Evolutionary conservation across 768 basidiomycete genomes (phyloP).

Genomic region (Chlorophyllum brunneum): DNA sequence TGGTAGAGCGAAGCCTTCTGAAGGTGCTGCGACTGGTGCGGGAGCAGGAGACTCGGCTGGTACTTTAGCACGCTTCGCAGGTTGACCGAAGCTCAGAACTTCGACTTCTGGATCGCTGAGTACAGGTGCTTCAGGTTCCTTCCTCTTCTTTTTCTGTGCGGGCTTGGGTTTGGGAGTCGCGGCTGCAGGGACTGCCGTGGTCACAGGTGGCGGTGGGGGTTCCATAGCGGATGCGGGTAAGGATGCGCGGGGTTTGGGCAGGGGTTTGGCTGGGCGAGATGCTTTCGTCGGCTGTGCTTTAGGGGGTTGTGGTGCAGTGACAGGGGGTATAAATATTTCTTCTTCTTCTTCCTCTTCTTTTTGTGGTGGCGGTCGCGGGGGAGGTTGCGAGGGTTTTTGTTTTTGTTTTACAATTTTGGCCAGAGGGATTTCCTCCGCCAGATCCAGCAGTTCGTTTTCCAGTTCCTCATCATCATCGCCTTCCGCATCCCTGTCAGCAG

Average conservation of each 20-base stretch:
- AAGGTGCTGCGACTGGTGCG: neutral
- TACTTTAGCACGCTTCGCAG: conserved; percentile 8
- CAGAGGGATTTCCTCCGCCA: conserved; percentile 12
- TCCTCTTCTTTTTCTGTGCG: conserved; percentile 6
- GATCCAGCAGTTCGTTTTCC: conserved; percentile 32
- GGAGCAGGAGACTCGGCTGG: neutral
- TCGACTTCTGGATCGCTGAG: conserved; percentile 6
- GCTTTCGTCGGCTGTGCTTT: conserved; percentile 27
- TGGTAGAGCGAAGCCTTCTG: conserved; percentile 12
- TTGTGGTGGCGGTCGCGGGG: conserved; percentile 4
- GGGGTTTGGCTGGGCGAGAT: conserved; percentile 24
- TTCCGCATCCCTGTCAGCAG: conserved; percentile 27
- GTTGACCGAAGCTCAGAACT: conserved; percentile 6
- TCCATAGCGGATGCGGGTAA: conserved; percentile 11
- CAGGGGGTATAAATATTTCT: conserved; percentile 25
- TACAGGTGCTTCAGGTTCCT: neutral
- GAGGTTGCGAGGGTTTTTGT: conserved; percentile 8
- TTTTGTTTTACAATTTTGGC: conserved; percentile 17
- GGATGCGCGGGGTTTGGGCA: conserved; percentile 18
- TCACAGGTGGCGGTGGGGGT: conserved; percentile 21
- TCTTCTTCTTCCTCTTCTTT: conserved; percentile 33
- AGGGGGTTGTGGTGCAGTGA: conserved; percentile 27
- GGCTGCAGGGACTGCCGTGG: conserved; percentile 28
- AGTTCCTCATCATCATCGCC: conserved; percentile 37
- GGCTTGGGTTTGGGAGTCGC: conserved; percentile 21